Percentiles rank a stretch among this genome's conserved stretches.
phyloP scores from a whole-genome alignment of 2,329 filamentous ascomycete species.

The Cordyceps cicadae region DNA sequence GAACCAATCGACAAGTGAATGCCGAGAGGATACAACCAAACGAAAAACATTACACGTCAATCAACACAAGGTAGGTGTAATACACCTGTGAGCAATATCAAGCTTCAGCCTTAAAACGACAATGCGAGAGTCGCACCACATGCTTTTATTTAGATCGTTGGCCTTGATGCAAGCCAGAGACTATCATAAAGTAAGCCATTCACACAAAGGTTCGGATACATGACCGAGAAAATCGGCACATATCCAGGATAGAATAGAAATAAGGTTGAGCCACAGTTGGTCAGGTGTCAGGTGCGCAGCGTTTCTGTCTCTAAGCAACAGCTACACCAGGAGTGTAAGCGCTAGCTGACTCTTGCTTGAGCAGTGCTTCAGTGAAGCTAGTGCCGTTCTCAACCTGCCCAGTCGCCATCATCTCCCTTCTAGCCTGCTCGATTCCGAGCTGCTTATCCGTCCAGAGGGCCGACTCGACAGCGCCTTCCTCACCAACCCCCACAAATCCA shows the following conservation, averaged over 20 bases:
- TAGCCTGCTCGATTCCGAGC: constrained; percentile 63
- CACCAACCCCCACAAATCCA: constrained; percentile 90
- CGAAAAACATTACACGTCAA: not conserved
- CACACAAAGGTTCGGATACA: not conserved
- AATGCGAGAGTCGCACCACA: not conserved
- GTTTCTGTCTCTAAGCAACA: constrained; percentile 15
- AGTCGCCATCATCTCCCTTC: constrained; percentile 50
- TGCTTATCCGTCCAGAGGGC: constrained; percentile 92
- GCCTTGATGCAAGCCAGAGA: not conserved
- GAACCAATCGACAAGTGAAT: constrained; percentile 2
- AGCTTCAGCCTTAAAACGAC: not conserved
- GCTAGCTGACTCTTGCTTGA: constrained; percentile 44
- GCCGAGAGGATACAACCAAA: not conserved
- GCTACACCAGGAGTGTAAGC: constrained; percentile 20
- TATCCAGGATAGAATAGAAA: not conserved
- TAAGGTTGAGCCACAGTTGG: not conserved
- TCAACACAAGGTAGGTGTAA: not conserved
- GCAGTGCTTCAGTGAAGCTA: constrained; percentile 49
- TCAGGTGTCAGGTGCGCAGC: not conserved
- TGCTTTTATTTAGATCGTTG: not conserved
- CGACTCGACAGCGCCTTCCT: constrained; percentile 50
- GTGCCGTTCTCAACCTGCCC: constrained; percentile 23
- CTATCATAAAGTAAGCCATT: not conserved
- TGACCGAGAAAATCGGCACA: not conserved
- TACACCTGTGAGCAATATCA: not conserved